Evolutionary conservation across 495 filamentous ascomycete genomes (phyloP).

Genomic region (Daldinia childiae): DNA sequence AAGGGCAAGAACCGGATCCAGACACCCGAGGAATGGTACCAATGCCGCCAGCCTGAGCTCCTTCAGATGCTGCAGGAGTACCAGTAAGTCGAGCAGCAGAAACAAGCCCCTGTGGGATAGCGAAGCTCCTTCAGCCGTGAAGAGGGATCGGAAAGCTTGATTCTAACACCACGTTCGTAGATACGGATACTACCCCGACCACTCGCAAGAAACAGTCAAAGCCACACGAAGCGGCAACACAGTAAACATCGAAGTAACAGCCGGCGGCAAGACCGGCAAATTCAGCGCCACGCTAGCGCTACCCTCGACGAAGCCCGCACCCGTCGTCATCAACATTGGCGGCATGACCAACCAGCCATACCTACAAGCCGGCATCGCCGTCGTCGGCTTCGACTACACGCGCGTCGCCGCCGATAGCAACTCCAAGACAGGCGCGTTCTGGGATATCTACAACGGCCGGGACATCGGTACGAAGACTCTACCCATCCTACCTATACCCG

Average conservation of each 20-base stretch:
- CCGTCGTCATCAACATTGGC: slow-evolving; percentile 65
- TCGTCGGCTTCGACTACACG: slow-evolving; percentile 62
- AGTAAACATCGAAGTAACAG: slow-evolving; percentile 58
- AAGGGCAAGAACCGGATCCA: slow-evolving; percentile 55
- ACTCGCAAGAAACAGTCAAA: slow-evolving; percentile 59
- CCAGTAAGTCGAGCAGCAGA: slow-evolving; percentile 43
- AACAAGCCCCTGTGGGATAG: not conserved
- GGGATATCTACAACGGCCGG: slow-evolving; percentile 60
- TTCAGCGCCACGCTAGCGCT: slow-evolving; percentile 58
- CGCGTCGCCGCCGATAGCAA: slow-evolving; percentile 62
- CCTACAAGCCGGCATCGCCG: slow-evolving; percentile 58
- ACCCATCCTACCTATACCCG: too few relatives aligned
- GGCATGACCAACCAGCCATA: slow-evolving; percentile 64
- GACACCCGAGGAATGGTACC: slow-evolving; percentile 60
- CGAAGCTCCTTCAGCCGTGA: not conserved
- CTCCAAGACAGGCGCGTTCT: slow-evolving; percentile 61
- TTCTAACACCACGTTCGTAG: slow-evolving; percentile 5
- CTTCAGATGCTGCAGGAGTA: slow-evolving; percentile 63
- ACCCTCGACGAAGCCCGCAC: slow-evolving; percentile 53
- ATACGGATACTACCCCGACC: slow-evolving; percentile 64
- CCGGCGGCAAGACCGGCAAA: slow-evolving; percentile 55
- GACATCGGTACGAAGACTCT: slow-evolving; percentile 54
- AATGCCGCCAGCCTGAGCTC: slow-evolving; percentile 63
- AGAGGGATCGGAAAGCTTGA: not conserved
- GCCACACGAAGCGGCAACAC: slow-evolving; percentile 60